Percentiles rank a stretch among this genome's conserved stretches.
These are phyloP conservation scores for Geranium brycei DNA, from an alignment of 345 rosid species.

Conservation along the genomic window DNA sequence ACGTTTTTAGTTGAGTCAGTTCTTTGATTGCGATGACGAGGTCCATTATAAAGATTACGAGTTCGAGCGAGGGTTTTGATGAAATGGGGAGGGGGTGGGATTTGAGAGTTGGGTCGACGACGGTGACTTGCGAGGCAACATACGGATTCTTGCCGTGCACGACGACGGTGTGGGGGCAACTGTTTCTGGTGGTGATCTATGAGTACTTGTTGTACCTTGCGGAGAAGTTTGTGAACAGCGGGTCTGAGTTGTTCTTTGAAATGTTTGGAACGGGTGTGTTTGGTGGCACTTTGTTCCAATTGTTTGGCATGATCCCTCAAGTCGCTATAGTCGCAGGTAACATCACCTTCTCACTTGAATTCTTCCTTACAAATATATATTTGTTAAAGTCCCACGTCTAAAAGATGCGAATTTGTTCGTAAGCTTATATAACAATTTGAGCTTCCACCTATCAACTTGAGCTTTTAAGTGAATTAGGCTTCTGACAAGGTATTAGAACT, in stretches of 20 bases:
- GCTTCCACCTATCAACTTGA: no score
- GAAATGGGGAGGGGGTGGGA: background rate
- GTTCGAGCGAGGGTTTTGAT: conserved; percentile 5
- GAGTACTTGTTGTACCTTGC: conserved; percentile 29
- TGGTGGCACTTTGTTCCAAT: conserved; percentile 33
- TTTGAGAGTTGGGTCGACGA: conserved; percentile 8
- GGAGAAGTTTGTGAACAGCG: conserved; percentile 13
- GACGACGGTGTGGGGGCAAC: conserved; percentile 33
- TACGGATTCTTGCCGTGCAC: conserved; percentile 48
- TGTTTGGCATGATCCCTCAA: conserved; percentile 31
- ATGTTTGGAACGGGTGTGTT: conserved; percentile 43
- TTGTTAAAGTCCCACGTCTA: no score
- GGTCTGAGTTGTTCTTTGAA: conserved; percentile 35
- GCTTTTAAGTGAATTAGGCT: no score
- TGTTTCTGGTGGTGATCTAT: conserved; percentile 32
- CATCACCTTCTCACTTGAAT: background rate
- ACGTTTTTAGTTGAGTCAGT: no score
- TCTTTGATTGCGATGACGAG: no score
- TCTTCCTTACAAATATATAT: no score
- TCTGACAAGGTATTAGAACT: no score
- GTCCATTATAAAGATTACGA: background rate
- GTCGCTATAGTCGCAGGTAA: conserved; percentile 27
- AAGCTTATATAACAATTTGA: no score
- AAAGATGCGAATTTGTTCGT: no score
- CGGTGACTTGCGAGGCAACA: conserved; percentile 25